These are phyloP conservation scores for Claviceps humidiphila DNA, from an alignment of 2,329 filamentous ascomycete genomes.

Conservation along the genomic window DNA sequence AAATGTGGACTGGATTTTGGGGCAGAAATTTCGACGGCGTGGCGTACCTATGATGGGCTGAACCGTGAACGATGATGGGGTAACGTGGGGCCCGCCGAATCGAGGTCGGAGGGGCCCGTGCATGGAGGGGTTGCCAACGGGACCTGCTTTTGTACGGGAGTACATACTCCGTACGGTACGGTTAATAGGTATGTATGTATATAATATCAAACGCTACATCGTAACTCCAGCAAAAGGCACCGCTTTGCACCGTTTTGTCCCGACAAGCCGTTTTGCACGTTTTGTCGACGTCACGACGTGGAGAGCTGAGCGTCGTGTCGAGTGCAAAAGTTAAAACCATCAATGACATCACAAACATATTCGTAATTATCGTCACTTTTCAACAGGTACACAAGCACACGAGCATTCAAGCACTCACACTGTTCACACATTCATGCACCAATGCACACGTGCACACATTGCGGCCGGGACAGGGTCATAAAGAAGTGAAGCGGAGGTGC, in stretches of 20 bases:
- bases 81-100: neutral
- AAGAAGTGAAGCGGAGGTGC: neutral
- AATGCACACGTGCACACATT: neutral
- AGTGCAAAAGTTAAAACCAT: neutral
- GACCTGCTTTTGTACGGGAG: neutral
- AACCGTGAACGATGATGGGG: neutral
- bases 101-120: neutral
- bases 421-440: too few species aligned
- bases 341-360: neutral
- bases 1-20: conserved; percentile 8
- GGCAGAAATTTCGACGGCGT: conserved; percentile 7
- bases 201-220: too few species aligned
- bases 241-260: neutral
- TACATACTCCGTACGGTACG: too few species aligned
- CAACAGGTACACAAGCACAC: neutral
- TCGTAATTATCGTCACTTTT: neutral
- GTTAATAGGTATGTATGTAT: too few species aligned
- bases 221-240: neutral
- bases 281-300: neutral
- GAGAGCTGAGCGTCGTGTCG: neutral
- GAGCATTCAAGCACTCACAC: neutral
- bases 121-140: neutral
- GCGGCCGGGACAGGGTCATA: neutral
- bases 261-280: too few species aligned
- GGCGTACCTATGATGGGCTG: neutral